Conservation (phyloP, 2,329 filamentous ascomycete species). For the Sordariomycetes sp. region DNA sequence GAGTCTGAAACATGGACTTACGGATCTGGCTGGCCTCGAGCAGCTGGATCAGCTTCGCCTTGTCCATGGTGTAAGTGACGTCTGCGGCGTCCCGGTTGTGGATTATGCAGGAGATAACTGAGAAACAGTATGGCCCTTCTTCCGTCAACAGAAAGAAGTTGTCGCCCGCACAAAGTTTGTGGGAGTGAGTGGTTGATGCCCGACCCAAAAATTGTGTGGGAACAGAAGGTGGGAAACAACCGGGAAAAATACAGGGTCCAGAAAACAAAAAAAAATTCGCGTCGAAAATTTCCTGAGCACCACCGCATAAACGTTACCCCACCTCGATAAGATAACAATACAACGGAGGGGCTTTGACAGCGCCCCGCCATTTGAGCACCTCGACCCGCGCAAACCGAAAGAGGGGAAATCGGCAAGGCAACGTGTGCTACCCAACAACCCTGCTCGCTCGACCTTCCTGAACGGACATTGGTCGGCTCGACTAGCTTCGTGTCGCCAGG, state of each 20-base stretch:
- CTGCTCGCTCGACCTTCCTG: background rate
- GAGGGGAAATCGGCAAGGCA: background rate
- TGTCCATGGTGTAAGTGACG: slow-evolving; percentile 24
- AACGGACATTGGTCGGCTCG: background rate
- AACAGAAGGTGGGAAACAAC: background rate
- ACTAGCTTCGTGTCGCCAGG: background rate
- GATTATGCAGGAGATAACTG: background rate
- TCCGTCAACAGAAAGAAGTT: background rate
- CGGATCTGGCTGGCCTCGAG: slow-evolving; percentile 81
- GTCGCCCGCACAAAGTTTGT: slow-evolving; percentile 1
- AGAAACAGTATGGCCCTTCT: background rate
- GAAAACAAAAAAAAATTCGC: slow-evolving; percentile 3
- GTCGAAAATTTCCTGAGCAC: slow-evolving; percentile 4
- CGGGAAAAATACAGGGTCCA: background rate
- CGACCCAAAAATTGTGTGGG: slow-evolving; percentile 4
- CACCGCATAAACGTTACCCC: background rate
- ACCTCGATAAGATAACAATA: slow-evolving; percentile 6
- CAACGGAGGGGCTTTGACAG: background rate
- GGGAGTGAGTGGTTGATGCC: slow-evolving; percentile 3
- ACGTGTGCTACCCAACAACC: background rate
- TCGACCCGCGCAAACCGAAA: background rate
- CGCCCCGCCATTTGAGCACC: slow-evolving; percentile 1
- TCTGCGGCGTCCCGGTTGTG: background rate
- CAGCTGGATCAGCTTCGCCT: slow-evolving; percentile 72
- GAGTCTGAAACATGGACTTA: slow-evolving; percentile 35